A percentile compares a stretch with the other conserved stretches of the same genome.
Conservation (phyloP, 805 yeast species). For the Lipomyces anomalus region DNA sequence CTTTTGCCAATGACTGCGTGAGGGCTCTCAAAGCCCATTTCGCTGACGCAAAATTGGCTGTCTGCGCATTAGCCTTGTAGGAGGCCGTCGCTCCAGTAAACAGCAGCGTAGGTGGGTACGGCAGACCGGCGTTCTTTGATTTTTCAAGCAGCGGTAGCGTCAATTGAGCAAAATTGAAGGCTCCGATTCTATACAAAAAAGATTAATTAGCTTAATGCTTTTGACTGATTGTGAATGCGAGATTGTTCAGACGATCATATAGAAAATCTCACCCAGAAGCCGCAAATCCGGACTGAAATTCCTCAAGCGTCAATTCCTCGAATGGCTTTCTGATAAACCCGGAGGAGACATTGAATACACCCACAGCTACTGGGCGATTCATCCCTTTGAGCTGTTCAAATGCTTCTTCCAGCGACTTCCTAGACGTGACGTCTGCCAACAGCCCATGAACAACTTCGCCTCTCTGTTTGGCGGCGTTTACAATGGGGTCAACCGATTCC, state of each 20-base stretch:
- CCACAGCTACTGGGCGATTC: slow-evolving; percentile 13
- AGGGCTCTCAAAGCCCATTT: slow-evolving; percentile 18
- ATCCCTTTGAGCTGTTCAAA: slow-evolving; percentile 3
- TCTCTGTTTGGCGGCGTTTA: neutral
- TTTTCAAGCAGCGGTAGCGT: too few relatives aligned
- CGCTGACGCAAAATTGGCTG: slow-evolving; percentile 14
- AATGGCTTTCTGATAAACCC: slow-evolving; percentile 12
- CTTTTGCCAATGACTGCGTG: slow-evolving; percentile 13
- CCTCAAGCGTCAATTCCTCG: slow-evolving; percentile 6
- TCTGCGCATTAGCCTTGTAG: slow-evolving; percentile 16
- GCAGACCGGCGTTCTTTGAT: too few relatives aligned
- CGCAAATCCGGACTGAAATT: slow-evolving; percentile 6
- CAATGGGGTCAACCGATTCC: neutral
- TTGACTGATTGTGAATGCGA: too few relatives aligned
- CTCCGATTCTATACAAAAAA: too few relatives aligned
- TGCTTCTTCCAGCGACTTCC: slow-evolving; percentile 3
- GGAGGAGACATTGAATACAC: slow-evolving; percentile 18
- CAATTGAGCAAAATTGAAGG: slow-evolving; percentile 7
- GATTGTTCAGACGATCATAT: slow-evolving; percentile 9
- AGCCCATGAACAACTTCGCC: slow-evolving; percentile 7
- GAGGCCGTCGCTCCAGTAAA: slow-evolving; percentile 24
- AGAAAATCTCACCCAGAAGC: too few relatives aligned
- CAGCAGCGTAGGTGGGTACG: slow-evolving; percentile 13
- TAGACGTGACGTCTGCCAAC: slow-evolving; percentile 12
- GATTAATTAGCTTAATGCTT: too few relatives aligned